phyloP scores from a whole-genome alignment of 129 eudicot genomes.

The Helichrysum umbraculigerum region DNA sequence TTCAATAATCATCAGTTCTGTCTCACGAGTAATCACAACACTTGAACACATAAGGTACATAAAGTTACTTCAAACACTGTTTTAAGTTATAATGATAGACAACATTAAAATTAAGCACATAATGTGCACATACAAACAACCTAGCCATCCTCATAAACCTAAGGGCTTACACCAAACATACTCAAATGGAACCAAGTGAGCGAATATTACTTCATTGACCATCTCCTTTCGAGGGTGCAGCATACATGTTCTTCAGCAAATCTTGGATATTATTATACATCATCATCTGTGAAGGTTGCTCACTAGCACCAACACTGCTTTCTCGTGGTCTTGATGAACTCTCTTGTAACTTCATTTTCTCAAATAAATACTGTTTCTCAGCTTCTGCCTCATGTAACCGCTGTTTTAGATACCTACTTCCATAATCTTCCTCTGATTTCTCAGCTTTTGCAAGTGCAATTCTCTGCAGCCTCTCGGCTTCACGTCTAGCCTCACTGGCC shows the following conservation, averaged over 20 bases:
- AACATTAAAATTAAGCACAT: neutral
- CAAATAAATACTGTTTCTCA: constrained; percentile 76
- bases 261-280: constrained; percentile 69
- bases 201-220: constrained; percentile 44
- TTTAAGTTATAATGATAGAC: neutral
- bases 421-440: constrained; percentile 78
- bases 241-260: constrained; percentile 70
- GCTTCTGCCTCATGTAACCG: constrained; percentile 82
- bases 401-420: constrained; percentile 74
- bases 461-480: constrained; percentile 75
- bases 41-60: neutral
- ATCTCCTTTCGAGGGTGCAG: constrained; percentile 49
- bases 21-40: constrained; percentile 9
- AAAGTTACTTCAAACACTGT: neutral
- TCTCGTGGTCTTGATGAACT: constrained; percentile 62
- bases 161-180: constrained; percentile 16
- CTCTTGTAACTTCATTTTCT: constrained; percentile 77
- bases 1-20: neutral
- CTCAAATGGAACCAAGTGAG: constrained; percentile 44
- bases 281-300: constrained; percentile 61
- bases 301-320: constrained; percentile 52
- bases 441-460: constrained; percentile 75
- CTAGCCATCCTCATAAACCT: neutral
- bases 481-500: constrained; percentile 80
- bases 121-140: neutral